phyloP scores from a whole-genome alignment of 164 flowering plant species.

The Brasenia schreberi region DNA sequence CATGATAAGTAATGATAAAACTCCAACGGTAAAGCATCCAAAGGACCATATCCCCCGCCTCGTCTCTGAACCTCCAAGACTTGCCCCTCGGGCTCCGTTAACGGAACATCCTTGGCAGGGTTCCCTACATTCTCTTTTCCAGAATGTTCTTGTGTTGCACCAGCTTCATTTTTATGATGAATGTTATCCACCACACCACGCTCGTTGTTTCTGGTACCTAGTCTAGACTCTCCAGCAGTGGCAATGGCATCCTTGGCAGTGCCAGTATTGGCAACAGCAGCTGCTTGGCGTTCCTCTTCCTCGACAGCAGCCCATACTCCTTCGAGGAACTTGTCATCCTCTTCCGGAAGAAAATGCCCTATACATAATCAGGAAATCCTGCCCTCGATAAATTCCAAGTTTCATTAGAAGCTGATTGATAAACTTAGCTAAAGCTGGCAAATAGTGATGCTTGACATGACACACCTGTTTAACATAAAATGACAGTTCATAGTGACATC shows the following conservation, averaged over 20 bases:
- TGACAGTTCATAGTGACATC: too few relatives aligned
- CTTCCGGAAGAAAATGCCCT: constrained; percentile 96
- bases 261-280: constrained; percentile 63
- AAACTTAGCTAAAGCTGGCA: too few relatives aligned
- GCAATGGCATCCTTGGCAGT: constrained; percentile 89
- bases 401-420: neutral
- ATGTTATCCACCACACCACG: constrained; percentile 15
- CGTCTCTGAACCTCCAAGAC: constrained; percentile 20
- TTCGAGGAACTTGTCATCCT: constrained; percentile 95
- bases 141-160: constrained; percentile 9
- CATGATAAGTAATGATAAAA: constrained; percentile 90
- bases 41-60: constrained; percentile 32
- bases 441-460: too few relatives aligned
- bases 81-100: constrained; percentile 15
- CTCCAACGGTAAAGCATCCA: constrained; percentile 59
- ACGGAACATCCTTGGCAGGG: constrained; percentile 7
- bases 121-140: constrained; percentile 9
- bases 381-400: neutral
- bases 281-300: constrained; percentile 90
- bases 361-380: constrained; percentile 6
- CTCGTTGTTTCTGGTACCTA: constrained; percentile 16
- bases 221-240: constrained; percentile 65
- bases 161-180: constrained; percentile 9
- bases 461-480: too few relatives aligned
- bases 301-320: constrained; percentile 87